Conservation (phyloP, 441 rosid species). For the Aleurites moluccanus region DNA sequence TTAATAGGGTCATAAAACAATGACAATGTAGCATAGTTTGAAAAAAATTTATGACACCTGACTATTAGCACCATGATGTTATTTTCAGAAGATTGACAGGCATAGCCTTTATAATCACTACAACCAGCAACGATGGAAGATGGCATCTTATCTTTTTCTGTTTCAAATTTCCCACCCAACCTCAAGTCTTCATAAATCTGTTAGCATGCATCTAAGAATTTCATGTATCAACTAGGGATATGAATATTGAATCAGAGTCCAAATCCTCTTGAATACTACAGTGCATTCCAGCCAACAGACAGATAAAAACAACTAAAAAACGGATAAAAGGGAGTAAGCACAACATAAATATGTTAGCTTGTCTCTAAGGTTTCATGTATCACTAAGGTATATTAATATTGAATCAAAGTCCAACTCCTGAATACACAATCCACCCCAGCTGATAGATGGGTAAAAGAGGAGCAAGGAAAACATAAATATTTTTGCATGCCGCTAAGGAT, state of each 20-base stretch:
- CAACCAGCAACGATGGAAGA: slow-evolving; percentile 2
- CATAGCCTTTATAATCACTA: background rate
- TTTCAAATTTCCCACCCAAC: background rate
- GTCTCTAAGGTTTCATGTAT: too few species aligned
- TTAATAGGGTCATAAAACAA: slow-evolving; percentile 45
- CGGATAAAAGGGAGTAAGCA: background rate
- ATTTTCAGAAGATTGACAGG: background rate
- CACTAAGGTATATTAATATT: too few species aligned
- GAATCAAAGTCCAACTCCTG: too few species aligned
- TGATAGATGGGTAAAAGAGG: too few species aligned
- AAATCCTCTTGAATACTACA: background rate
- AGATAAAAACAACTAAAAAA: background rate
- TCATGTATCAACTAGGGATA: background rate
- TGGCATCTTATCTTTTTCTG: background rate
- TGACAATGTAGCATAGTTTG: slow-evolving; percentile 21
- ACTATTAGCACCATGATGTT: background rate
- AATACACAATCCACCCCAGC: too few species aligned
- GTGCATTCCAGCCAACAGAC: background rate
- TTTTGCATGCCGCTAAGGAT: too few species aligned
- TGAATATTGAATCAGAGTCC: background rate
- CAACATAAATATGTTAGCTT: background rate
- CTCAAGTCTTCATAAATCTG: background rate
- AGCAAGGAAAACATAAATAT: too few species aligned
- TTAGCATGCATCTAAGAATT: background rate
- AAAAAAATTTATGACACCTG: slow-evolving; percentile 17